phyloP scores from a whole-genome alignment of 768 basidiomycete species.

The Cystobasidium tubakii region DNA sequence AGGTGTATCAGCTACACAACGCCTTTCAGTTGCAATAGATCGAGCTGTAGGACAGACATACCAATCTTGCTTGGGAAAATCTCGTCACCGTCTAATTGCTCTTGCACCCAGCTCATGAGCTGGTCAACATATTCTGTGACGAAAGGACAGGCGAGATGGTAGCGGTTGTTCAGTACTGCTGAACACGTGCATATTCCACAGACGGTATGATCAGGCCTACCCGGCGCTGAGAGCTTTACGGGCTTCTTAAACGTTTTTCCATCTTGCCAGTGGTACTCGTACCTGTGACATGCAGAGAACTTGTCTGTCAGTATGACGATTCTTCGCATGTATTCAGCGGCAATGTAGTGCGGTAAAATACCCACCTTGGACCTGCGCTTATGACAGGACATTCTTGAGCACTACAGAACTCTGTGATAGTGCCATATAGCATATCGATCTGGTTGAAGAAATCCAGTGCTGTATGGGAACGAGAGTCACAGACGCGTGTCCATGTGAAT shows the following conservation, averaged over 20 bases:
- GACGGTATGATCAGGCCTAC: no score
- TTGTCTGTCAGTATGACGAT: no score
- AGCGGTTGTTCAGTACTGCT: not conserved
- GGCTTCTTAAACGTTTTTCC: slow-evolving; percentile 78
- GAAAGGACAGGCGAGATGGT: slow-evolving; percentile 48
- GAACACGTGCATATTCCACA: no score
- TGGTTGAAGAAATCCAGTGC: slow-evolving; percentile 99
- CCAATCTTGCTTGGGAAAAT: slow-evolving; percentile 95
- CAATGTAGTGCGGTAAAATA: no score
- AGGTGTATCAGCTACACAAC: no score
- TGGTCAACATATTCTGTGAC: slow-evolving; percentile 83
- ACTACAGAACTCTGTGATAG: slow-evolving; percentile 96
- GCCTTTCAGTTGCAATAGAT: no score
- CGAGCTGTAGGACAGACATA: no score
- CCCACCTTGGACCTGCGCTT: slow-evolving; percentile 85
- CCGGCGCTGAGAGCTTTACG: slow-evolving; percentile 78
- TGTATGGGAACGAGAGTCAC: slow-evolving; percentile 49
- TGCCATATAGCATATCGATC: slow-evolving; percentile 98
- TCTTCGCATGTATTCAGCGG: no score
- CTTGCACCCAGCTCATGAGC: slow-evolving; percentile 97
- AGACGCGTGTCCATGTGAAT: slow-evolving; percentile 22
- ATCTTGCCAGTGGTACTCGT: slow-evolving; percentile 93
- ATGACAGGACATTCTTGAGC: slow-evolving; percentile 88
- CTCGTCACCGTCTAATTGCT: slow-evolving; percentile 79
- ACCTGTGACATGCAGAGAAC: slow-evolving; percentile 58